Evolutionary conservation across 2,329 filamentous ascomycete species (phyloP), one percentile per base, ranked within the genome.

Genomic region (Microascus cirrosus): DNA sequence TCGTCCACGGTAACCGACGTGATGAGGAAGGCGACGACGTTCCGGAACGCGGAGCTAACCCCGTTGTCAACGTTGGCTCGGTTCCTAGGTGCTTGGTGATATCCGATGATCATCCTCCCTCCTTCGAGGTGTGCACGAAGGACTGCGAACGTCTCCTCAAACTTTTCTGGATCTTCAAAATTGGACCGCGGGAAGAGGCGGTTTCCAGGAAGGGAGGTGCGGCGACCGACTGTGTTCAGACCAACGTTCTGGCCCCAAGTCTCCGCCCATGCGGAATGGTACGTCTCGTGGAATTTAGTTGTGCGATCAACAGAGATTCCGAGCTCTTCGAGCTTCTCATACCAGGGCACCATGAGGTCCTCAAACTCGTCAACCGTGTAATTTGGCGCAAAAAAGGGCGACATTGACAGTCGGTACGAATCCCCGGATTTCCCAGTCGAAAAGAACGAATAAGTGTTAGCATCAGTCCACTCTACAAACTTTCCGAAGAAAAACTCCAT

Each of bases 381-480:
- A 28, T 61, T 58, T 1, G 60, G 59, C 4, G 60, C 61, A n/a
- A 62, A 60, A 32, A 60, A 55, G 15, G 25, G 54, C 15, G 18
- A 42, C 36, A 28, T 34, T 3, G 45, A 20, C 45, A 51, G 20
- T 4, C 4, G 13, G 20, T 51, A 51, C 45, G 22, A 12, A 12
- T 25, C 45, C 45, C 22, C 45, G 3, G 2, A 7, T 20, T 12
- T 25, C n/a, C 45, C 45, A 2, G 52, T 13, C 24, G 22, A 13
- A 20, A n/a, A 72, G 25, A 32, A 45, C 11, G 45, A 51, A 25
- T 51, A 51, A 10, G 45, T 70, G 7, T 80, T 80, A 1, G 73
- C 69, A 60, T 80, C 78, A 13, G 78, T 71, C 59, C 81, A 73
- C 2, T 64, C 66, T 1, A 77, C 73, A 0, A 82, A 70, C 54